Base-by-base conservation (phyloP, 306 rosid species). In the Hippophae gyantsensis region DNA sequence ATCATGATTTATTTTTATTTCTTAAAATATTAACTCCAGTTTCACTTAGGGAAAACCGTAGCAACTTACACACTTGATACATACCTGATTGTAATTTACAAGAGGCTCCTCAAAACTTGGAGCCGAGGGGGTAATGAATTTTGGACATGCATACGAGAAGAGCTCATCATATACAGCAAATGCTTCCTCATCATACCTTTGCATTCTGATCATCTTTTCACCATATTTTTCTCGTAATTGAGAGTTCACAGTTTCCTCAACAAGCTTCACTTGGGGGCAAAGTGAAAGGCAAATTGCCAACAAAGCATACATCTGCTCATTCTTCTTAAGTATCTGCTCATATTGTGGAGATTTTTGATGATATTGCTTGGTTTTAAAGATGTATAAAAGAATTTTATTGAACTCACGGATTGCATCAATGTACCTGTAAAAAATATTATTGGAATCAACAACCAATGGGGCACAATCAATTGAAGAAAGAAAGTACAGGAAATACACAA, bases 271-370 rank as follows among this genome's bases (percentile, higher is more conserved):
- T 73, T 86, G 95, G 56, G 99, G 96, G 46, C 99, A 92, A 38
- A 92, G 95, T 23, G 99, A 92, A 64, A 92, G 96, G 61, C 82
- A 61, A 65, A 88, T 78, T 12, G 99, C 96, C 90, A 88, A 82
- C 85, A 92, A 74, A 61, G 96, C 99, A 80, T 92, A 92, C 99
- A 92, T 88, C 73, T 92, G 96, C 67, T 92, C 99, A 53, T 92
- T 92, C 82, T 92, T 92, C 79, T 92, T 92, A 62, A 92, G 81
- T 59, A 88, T 92, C 78, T 92, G 99, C 77, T 88, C 99, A 70
- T 80, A 88, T 61, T 92, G 99, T 26, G 96, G 95, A 45, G 95
- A 88, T 69, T 88, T 88, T 74, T 84, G 85, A 78, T 88, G 96
- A 73, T 76, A 88, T 51, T 82, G 88, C 77, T 92, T 92, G 44